Evolutionary conservation across 768 basidiomycete genomes (phyloP), one percentile per base, ranked within the genome.

Genomic region (Russula compacta): DNA sequence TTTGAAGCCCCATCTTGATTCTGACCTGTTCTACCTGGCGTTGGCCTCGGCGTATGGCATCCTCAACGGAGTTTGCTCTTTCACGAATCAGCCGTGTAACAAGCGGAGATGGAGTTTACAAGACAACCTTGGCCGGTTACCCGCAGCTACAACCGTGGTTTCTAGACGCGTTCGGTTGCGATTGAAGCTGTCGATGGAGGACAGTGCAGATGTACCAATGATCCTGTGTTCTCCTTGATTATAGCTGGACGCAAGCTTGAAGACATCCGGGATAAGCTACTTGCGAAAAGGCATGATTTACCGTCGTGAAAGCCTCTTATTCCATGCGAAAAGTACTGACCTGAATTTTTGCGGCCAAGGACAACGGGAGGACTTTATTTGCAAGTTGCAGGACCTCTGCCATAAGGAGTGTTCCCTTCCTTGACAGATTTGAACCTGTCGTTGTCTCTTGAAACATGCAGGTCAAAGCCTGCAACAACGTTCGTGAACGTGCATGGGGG

Each of bases 141-240:
- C 69, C 44, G 67, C 85, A 35, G 78, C 71, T n/a, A 40, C 52
- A 42, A 58, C 40, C 44, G 76, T 71, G 9, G 71, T 73, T 14
- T 87, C 85, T 40, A 90, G 67, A 50, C 89, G 81, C 7, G 83
- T 75, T 59, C 83, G 82, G 72, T 97, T 94, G n/a, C 95, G 86
- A 68, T 95, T 93, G 71, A 95, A 86, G 68, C 89, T 92, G 68
- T 95, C 92, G 46, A 99, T 92, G 0, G 89, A 85, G 0, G 90
- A 85, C 55, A 99, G 75, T 0, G 94, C 85, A 3, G 88, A 82
- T 14, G 89, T 86, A 4, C 95, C 95, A 10, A 92, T 77, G 61
- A 92, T 89, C 47, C 93, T 77, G 64, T 89, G 81, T 60, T 86
- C 83, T 40, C 86, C 86, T 57, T 84, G 78, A n/a, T 78, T 74